These are phyloP conservation scores for Podospora sp. DNA, from an alignment of 495 filamentous ascomycete species.

Conservation along the genomic window DNA sequence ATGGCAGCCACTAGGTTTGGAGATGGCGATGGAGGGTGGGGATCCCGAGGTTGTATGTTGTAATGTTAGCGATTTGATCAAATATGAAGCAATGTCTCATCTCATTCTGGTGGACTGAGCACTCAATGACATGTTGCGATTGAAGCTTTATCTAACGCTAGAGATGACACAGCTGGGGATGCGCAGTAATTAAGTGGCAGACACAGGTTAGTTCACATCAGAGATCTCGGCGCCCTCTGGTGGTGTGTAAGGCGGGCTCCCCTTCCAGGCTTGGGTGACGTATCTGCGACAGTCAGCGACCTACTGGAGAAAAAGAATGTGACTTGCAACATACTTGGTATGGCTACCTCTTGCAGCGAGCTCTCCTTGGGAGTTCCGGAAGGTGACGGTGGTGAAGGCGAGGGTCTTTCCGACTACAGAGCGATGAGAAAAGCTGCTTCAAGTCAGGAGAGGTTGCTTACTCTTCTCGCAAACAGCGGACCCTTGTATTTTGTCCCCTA, in stretches of 20 bases:
- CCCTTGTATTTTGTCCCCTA: slow-evolving; percentile 75
- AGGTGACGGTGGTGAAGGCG: slow-evolving; percentile 82
- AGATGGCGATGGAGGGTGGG: neutral
- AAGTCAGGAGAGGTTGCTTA: slow-evolving; percentile 39
- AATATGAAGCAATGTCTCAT: neutral
- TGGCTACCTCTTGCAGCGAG: slow-evolving; percentile 89
- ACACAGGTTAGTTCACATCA: slow-evolving; percentile 4
- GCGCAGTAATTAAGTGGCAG: neutral
- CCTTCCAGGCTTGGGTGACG: slow-evolving; percentile 27
- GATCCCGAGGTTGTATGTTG: slow-evolving; percentile 1
- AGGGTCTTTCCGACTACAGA: slow-evolving; percentile 85
- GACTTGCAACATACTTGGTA: slow-evolving; percentile 71
- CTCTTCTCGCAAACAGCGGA: slow-evolving; percentile 82
- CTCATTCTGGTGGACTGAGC: neutral
- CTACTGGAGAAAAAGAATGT: neutral
- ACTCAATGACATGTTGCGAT: neutral
- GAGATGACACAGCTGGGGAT: neutral
- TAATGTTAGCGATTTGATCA: slow-evolving; percentile 12
- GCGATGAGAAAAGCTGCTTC: slow-evolving; percentile 5
- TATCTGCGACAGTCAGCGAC: slow-evolving; percentile 20
- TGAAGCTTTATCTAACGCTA: neutral
- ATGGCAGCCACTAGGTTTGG: neutral
- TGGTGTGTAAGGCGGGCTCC: slow-evolving; percentile 13
- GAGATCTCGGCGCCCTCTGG: slow-evolving; percentile 22
- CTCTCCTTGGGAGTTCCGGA: slow-evolving; percentile 74